Evolutionary conservation across 768 basidiomycete species (phyloP).

Genomic region (Rhodosporidiobolus odoratus): DNA sequence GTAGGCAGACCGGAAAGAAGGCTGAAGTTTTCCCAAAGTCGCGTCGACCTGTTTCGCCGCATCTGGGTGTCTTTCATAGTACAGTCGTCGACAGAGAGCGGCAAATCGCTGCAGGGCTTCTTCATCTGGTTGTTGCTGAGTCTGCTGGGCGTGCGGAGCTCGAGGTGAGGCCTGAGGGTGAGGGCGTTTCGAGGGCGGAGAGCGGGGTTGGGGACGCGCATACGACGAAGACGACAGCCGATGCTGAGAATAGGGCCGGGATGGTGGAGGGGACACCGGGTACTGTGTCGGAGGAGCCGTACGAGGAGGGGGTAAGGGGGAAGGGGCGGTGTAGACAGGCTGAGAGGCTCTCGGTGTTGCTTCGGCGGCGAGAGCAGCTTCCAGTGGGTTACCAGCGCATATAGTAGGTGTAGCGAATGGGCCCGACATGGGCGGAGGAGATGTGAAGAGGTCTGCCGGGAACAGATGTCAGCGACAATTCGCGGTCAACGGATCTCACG

Average conservation of each 20-base stretch:
- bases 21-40: conserved; percentile 18
- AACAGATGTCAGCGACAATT: neutral
- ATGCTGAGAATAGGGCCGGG: no score
- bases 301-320: neutral
- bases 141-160: conserved; percentile 2
- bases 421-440: neutral
- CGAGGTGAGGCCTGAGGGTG: neutral
- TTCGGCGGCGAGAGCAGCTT: neutral
- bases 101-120: conserved; percentile 24
- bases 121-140: neutral
- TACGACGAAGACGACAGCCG: no score
- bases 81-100: conserved; percentile 10
- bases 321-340: neutral
- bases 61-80: conserved; percentile 11
- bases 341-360: neutral
- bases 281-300: neutral
- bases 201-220: neutral
- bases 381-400: neutral
- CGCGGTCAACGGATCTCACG: no score
- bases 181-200: neutral
- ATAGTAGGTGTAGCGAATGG: neutral
- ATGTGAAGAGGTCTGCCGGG: neutral
- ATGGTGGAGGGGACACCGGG: no score
- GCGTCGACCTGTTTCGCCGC: conserved; percentile 27
- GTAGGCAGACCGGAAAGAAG: conserved; percentile 25